Percentiles rank a stretch among this genome's conserved stretches.
Conservation (phyloP, 2,329 filamentous ascomycete species). For the Apiospora kogelbergensis region DNA sequence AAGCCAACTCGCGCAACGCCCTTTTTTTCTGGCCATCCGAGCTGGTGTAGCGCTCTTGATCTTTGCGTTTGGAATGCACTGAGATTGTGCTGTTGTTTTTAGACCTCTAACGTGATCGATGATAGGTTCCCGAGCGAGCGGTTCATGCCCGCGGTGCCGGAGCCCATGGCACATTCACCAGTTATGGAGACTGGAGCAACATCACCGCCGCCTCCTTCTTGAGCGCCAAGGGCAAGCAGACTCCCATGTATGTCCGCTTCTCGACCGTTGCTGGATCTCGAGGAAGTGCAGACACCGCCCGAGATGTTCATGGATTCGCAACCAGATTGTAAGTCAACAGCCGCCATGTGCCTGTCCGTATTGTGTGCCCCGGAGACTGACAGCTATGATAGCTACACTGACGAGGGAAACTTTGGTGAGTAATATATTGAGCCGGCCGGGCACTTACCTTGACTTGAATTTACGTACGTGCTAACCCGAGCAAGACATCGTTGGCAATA, state of each 20-base stretch:
- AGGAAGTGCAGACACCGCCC: constrained; percentile 59
- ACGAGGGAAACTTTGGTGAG: constrained; percentile 64
- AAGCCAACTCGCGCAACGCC: too few species aligned
- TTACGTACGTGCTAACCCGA: constrained; percentile 14
- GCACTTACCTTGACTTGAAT: neutral
- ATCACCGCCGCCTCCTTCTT: constrained; percentile 63
- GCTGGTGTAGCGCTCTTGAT: neutral
- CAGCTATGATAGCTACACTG: constrained; percentile 46
- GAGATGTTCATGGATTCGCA: constrained; percentile 65
- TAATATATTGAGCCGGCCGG: neutral
- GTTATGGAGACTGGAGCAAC: constrained; percentile 60
- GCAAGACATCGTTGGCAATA: constrained; percentile 50
- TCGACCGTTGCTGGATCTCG: constrained; percentile 62
- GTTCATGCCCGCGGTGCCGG: constrained; percentile 61
- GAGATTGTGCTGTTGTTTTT: too few species aligned
- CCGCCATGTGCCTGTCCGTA: too few species aligned
- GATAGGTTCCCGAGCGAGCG: constrained; percentile 31
- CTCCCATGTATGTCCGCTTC: constrained; percentile 57
- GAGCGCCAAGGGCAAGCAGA: constrained; percentile 50
- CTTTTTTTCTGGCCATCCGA: too few species aligned
- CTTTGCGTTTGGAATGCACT: neutral
- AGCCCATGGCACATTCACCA: constrained; percentile 60
- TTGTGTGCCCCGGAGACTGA: neutral
- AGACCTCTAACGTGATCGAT: neutral
- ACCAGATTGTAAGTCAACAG: constrained; percentile 45